Percentiles rank a stretch among this genome's conserved stretches.
These are phyloP conservation scores for Hygrophila difformis DNA, from an alignment of 257 asterid genomes.

Conservation along the genomic window DNA sequence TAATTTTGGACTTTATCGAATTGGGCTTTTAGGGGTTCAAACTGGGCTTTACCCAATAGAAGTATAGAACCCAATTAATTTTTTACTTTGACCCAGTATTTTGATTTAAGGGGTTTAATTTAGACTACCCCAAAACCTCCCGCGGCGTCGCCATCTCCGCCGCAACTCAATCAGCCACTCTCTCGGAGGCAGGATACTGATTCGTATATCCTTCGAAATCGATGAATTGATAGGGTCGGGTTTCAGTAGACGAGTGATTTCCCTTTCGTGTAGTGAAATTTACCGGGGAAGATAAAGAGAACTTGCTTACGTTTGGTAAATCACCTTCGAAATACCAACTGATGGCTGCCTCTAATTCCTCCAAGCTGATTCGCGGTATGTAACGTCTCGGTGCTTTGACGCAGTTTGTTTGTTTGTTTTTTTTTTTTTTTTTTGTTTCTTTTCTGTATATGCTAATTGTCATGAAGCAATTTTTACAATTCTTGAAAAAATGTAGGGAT, in stretches of 20 bases:
- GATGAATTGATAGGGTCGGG: too few relatives aligned
- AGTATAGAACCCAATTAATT: too few relatives aligned
- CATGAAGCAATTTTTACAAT: background rate
- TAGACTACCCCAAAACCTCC: background rate
- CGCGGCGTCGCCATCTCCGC: constrained; percentile 12
- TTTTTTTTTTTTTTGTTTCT: background rate
- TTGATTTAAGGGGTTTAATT: constrained; percentile 3
- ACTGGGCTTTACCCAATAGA: too few relatives aligned
- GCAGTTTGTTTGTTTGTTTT: too few relatives aligned
- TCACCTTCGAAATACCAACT: constrained; percentile 8
- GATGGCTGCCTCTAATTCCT: constrained; percentile 42
- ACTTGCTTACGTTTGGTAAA: background rate
- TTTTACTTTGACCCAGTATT: background rate
- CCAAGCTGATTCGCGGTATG: constrained; percentile 38
- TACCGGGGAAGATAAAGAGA: background rate
- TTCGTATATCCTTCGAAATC: too few relatives aligned
- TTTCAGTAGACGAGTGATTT: too few relatives aligned
- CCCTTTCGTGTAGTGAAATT: too few relatives aligned
- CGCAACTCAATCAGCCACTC: background rate
- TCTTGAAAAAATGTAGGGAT: too few relatives aligned
- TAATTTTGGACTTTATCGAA: too few relatives aligned
- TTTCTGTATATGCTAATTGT: background rate
- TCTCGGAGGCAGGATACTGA: too few relatives aligned
- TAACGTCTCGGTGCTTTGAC: too few relatives aligned
- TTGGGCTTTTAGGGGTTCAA: too few relatives aligned